Conservation (phyloP, 805 yeast genomes). For the Brettanomyces anomalus region DNA sequence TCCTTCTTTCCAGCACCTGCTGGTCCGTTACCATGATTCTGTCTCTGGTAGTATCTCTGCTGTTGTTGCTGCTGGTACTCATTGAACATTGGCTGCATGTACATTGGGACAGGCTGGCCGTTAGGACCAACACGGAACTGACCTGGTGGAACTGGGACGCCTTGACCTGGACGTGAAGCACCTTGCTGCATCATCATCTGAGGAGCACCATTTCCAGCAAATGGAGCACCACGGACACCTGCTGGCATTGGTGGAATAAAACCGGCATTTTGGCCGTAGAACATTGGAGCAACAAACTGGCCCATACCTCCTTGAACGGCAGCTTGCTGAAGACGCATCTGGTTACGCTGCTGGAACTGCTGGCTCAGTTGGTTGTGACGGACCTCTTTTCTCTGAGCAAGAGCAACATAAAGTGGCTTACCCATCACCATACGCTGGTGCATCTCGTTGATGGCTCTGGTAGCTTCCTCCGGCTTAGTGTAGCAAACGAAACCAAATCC, state of each 20-base stretch:
- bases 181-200: slow-evolving; percentile 64
- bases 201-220: slow-evolving; percentile 67
- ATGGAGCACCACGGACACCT: slow-evolving; percentile 70
- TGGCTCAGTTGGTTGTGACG: slow-evolving; percentile 96
- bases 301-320: slow-evolving; percentile 81
- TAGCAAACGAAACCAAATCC: slow-evolving; percentile 99
- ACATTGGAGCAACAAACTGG: slow-evolving; percentile 81
- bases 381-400: slow-evolving; percentile 97
- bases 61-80: slow-evolving; percentile 49
- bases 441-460: slow-evolving; percentile 97
- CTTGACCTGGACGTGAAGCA: slow-evolving; percentile 54
- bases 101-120: slow-evolving; percentile 76
- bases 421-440: slow-evolving; percentile 92
- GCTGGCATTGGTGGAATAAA: slow-evolving; percentile 43
- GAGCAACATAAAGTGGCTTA: slow-evolving; percentile 96
- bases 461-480: slow-evolving; percentile 97
- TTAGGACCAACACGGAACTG: slow-evolving; percentile 70
- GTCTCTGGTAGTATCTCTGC: slow-evolving; percentile 16
- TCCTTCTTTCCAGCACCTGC: slow-evolving; percentile 10
- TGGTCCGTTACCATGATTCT: slow-evolving; percentile 21
- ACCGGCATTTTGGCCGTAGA: slow-evolving; percentile 78
- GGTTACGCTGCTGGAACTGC: slow-evolving; percentile 97
- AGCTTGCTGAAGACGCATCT: slow-evolving; percentile 96
- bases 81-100: slow-evolving; percentile 76
- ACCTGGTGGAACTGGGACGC: slow-evolving; percentile 42